A percentile compares a stretch with the other conserved stretches of the same genome.
Conservation (phyloP, 371 early-diverging fungal genomes). For the Mucor irregularis region DNA sequence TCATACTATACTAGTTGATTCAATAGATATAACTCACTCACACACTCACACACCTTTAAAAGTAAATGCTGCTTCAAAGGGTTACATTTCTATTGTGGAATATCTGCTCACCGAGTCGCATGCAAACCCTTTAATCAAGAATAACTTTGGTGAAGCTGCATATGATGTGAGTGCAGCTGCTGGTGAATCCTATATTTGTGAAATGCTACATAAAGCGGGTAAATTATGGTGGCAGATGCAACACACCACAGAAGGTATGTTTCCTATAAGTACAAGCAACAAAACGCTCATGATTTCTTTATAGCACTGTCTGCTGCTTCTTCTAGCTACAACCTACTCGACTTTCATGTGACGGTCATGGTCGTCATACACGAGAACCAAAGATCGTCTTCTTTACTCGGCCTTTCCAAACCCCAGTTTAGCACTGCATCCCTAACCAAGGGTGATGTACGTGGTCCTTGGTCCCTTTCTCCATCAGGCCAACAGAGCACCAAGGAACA, state of each 20-base stretch:
- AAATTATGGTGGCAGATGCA: slow-evolving; percentile 42
- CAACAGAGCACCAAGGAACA: slow-evolving; percentile 49
- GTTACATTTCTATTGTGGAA: slow-evolving; percentile 65
- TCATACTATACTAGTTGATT: too few species aligned
- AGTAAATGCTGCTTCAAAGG: slow-evolving; percentile 82
- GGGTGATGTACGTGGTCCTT: slow-evolving; percentile 56
- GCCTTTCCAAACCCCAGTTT: slow-evolving; percentile 48
- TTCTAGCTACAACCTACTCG: slow-evolving; percentile 39
- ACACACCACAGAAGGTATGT: slow-evolving; percentile 26
- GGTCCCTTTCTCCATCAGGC: slow-evolving; percentile 53
- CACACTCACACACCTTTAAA: too few species aligned
- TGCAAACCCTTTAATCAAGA: slow-evolving; percentile 69
- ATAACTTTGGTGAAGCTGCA: slow-evolving; percentile 75
- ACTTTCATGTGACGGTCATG: slow-evolving; percentile 59
- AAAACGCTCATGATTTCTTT: too few species aligned
- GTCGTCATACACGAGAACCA: slow-evolving; percentile 67
- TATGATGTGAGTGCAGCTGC: slow-evolving; percentile 81
- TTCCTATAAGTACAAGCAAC: background rate
- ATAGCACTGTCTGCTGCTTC: slow-evolving; percentile 13
- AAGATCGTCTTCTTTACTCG: slow-evolving; percentile 51
- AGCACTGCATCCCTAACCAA: slow-evolving; percentile 47
- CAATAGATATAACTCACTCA: too few species aligned
- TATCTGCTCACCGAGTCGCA: slow-evolving; percentile 62
- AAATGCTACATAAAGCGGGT: slow-evolving; percentile 65
- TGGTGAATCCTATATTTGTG: slow-evolving; percentile 63